These are phyloP conservation scores for Leccinum variicolor DNA, from an alignment of 768 basidiomycete genomes.

Conservation along the genomic window DNA sequence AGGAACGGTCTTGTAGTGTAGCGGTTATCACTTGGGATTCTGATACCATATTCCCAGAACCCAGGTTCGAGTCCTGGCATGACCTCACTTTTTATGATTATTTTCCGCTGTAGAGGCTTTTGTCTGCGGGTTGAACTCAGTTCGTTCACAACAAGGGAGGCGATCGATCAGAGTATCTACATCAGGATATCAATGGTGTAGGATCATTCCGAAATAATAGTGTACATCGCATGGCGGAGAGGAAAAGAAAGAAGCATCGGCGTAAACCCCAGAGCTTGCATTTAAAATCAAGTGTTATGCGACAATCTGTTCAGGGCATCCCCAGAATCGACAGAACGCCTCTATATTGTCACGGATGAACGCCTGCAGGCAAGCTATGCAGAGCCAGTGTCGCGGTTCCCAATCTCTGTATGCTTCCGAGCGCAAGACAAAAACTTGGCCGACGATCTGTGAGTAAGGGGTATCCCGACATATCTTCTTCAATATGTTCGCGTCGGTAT, in stretches of 20 bases:
- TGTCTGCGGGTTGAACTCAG: too few species aligned
- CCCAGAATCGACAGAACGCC: background rate
- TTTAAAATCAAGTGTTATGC: background rate
- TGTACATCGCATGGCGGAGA: background rate
- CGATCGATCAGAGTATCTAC: background rate
- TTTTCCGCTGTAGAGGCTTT: background rate
- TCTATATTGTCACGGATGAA: conserved; percentile 12
- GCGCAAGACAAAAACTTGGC: background rate
- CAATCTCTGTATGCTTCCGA: conserved; percentile 5
- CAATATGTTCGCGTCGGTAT: background rate
- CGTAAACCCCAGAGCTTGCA: background rate
- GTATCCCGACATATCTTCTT: conserved; percentile 2
- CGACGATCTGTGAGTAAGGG: conserved; percentile 9
- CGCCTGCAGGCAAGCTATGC: conserved; percentile 6
- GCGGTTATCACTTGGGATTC: conserved; percentile 16
- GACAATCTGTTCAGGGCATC: background rate
- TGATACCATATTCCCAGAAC: conserved; percentile 9
- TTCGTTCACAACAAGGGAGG: background rate
- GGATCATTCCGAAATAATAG: background rate
- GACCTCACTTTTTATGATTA: conserved; percentile 1
- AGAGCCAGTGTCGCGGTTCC: conserved; percentile 11
- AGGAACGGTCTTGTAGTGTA: conserved; percentile 9
- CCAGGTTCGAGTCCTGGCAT: conserved; percentile 15
- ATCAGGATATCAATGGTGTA: background rate
- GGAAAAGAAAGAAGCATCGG: too few species aligned